Base-by-base conservation (phyloP, 441 rosid genomes). In the Monsonia emarginata region DNA sequence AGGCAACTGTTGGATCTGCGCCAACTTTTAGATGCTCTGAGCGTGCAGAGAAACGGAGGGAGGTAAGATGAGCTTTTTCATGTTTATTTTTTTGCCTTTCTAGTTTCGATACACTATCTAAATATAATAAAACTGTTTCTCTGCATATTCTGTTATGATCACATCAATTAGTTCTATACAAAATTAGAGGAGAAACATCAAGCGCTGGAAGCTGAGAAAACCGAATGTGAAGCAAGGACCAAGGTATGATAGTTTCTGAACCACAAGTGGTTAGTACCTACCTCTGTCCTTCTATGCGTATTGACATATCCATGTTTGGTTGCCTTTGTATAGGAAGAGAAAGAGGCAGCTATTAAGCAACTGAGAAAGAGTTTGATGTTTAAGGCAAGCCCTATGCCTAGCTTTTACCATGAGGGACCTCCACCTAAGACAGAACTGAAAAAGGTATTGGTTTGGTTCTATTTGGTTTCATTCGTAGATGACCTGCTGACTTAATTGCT, bases 331-430 rank as follows among this genome's bases (percentile, higher is more conserved):
- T 71, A 93, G 97, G 97, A 93, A 83, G 97, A 90, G 79, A 84
- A 19, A 65, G 89, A 87, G 76, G 97, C 87, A 58, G 92, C 86
- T 8, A 80, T 93, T 72, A 93, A 81, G 87, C 86, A 87, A 71
- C 65, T 93, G 73, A 83, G 98, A 74, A 93, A 84, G 83, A 88
- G 88, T 81, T 83, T 93, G 83, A 74, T 65, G 72, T 90, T 93
- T 70, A 93, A 83, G 84, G 98, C 98, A 11, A 88, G 48, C 72
- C 97, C 98, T 19, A 87, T 93, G 96, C 98, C 98, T 44, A 88
- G 90, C 72, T 93, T 93, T 83, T 93, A 93, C 77, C 78, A 79
- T 1, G 98, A 93, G 72, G 97, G 90, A 64, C 93, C 97, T 46
- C 97, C 96, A 54, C 93, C 96, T 60, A 90, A 87, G 82, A 82